These are phyloP conservation scores for Phyllosticta ampelicida DNA, from an alignment of 2,329 filamentous ascomycete genomes.

Conservation along the genomic window DNA sequence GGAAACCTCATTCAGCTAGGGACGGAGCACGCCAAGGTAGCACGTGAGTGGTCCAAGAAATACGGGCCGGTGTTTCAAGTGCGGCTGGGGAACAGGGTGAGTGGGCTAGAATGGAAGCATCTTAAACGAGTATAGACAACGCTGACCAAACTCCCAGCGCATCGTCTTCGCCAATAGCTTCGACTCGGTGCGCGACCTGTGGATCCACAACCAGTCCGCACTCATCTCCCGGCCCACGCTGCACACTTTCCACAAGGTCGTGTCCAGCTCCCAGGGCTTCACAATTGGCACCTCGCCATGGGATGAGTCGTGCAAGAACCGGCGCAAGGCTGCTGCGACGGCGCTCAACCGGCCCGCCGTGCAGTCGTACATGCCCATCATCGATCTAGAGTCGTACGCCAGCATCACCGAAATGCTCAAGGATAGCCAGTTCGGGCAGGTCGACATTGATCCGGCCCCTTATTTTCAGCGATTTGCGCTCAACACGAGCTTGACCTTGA, in stretches of 20 bases:
- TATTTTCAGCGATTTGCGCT: slow-evolving; percentile 69
- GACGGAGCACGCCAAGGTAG: slow-evolving; percentile 36
- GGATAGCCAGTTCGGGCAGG: slow-evolving; percentile 50
- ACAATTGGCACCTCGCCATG: slow-evolving; percentile 78
- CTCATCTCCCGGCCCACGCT: slow-evolving; percentile 68
- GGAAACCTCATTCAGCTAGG: slow-evolving; percentile 37
- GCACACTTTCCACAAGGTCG: slow-evolving; percentile 72
- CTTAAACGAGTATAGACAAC: not conserved
- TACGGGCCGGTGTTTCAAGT: slow-evolving; percentile 42
- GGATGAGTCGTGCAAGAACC: slow-evolving; percentile 68
- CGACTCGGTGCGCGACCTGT: slow-evolving; percentile 60
- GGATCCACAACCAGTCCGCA: slow-evolving; percentile 69
- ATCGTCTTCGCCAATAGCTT: slow-evolving; percentile 73
- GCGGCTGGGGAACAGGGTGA: slow-evolving; percentile 54
- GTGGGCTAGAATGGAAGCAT: slow-evolving; percentile 4
- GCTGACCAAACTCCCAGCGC: slow-evolving; percentile 32
- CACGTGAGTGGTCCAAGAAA: slow-evolving; percentile 36
- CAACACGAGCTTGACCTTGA: slow-evolving; percentile 66
- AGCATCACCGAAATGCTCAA: slow-evolving; percentile 62
- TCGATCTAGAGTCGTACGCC: slow-evolving; percentile 63
- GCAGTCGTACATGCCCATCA: slow-evolving; percentile 71
- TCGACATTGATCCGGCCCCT: slow-evolving; percentile 58
- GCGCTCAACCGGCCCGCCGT: slow-evolving; percentile 67
- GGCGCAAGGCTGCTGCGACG: slow-evolving; percentile 68
- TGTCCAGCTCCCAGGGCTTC: slow-evolving; percentile 66